Conservation (phyloP, 345 rosid genomes). For the Moringa oleifera region DNA sequence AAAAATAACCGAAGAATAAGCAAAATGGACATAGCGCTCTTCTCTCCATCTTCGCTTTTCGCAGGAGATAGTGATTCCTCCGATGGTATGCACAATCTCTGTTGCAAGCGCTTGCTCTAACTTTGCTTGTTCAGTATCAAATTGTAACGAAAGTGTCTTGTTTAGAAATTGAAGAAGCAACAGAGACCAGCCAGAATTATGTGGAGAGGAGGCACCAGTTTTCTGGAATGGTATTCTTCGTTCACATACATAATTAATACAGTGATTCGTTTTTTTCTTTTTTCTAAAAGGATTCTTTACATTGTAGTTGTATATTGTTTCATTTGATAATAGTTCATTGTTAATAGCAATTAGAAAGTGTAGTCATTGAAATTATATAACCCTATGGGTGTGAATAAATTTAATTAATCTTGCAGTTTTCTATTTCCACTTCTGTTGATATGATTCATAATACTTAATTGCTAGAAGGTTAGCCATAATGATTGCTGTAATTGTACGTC, state of each 20-base stretch:
- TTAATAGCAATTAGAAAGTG: too few species aligned
- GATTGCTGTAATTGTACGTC: too few species aligned
- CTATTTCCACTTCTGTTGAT: too few species aligned
- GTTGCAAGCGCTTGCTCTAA: background rate
- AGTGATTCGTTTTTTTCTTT: background rate
- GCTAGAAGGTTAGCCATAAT: too few species aligned
- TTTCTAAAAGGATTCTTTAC: too few species aligned
- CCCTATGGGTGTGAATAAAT: too few species aligned
- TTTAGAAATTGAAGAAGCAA: slow-evolving; percentile 35
- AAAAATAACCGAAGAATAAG: background rate
- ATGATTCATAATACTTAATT: too few species aligned
- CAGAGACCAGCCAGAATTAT: slow-evolving; percentile 45
- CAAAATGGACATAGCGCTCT: slow-evolving; percentile 83
- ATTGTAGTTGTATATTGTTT: background rate
- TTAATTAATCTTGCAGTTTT: too few species aligned
- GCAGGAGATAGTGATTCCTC: slow-evolving; percentile 50
- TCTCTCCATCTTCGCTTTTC: slow-evolving; percentile 90
- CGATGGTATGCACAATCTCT: slow-evolving; percentile 16
- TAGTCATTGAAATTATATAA: too few species aligned
- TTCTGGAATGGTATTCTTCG: slow-evolving; percentile 56
- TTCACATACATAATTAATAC: background rate
- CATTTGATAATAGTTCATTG: background rate
- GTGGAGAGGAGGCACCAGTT: slow-evolving; percentile 82
- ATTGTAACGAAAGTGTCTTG: background rate
- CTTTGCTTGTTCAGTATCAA: background rate